Evolutionary conservation across 495 filamentous ascomycete species (phyloP), one percentile per base, ranked within the genome.

Genomic region (Lasiosphaeria ovina): DNA sequence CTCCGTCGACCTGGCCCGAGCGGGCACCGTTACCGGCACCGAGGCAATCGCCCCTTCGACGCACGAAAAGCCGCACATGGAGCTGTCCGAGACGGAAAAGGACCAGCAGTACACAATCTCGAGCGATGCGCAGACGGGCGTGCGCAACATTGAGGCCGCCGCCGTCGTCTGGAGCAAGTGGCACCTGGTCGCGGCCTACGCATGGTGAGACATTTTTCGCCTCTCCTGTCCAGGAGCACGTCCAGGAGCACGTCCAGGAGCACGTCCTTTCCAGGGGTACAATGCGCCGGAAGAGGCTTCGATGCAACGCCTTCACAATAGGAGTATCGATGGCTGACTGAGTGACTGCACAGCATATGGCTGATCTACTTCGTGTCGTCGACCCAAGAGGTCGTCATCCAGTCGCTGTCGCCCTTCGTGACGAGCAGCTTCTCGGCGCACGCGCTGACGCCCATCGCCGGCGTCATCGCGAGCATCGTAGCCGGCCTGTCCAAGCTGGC

Each of bases 401-500:
- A 49, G 50, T 62, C 69, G 51, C 64, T 84, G 32, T 63, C 61
- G 48, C 75, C 79, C 34, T 83, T 68, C 67, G 79, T 80, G 56
- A 80, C 79, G 35, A 76, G 72, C 66, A 62, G 67, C 34, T 83
- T 81, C 64, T 44, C 62, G n/a, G 57, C 60, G 35, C 79, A 83
- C 64, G 81, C 80, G 8, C 63, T 82, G 33, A 75, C 76, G 16
- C 70, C 75, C 16, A 74, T 76, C 56, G 77, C 75, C 79, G 59
- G 35, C 42, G 74, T 85, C 64, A 70, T 85, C 50, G 76, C 77
- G 47, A 74, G 64, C 24, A 68, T 89, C 62, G 80, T 90, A 56
- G 85, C 82, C 57, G 87, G 85, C 53, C 73, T 86, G 34, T 69
- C 77, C 49, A 85, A 83, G 54, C 72, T 89, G 24, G 79, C 86